A percentile compares a stretch with the other conserved stretches of the same genome.
Conservation (phyloP, 2,329 filamentous ascomycete species). For the Fusarium transvaalense region DNA sequence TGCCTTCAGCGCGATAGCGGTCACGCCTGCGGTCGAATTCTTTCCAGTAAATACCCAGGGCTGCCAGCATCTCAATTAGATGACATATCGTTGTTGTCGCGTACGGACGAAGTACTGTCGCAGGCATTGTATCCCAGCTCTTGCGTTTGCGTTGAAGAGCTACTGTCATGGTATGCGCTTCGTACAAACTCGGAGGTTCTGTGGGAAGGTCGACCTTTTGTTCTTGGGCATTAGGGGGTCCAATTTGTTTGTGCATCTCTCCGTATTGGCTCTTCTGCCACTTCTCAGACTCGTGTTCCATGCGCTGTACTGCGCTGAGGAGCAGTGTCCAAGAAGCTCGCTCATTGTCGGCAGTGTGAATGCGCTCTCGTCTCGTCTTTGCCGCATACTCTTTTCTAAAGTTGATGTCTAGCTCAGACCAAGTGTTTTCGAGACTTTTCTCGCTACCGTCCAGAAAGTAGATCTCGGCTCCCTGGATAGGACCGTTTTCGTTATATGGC, state of each 20-base stretch:
- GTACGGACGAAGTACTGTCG: constrained; percentile 61
- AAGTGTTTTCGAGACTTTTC: constrained; percentile 53
- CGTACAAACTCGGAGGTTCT: constrained; percentile 44
- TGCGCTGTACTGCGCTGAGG: constrained; percentile 62
- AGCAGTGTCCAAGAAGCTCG: constrained; percentile 67
- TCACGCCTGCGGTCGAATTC: constrained; percentile 66
- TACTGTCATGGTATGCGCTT: constrained; percentile 58
- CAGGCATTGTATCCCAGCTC: constrained; percentile 67
- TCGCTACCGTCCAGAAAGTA: constrained; percentile 56
- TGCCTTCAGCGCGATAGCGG: constrained; percentile 67
- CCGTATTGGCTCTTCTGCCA: constrained; percentile 59
- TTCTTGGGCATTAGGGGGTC: constrained; percentile 39
- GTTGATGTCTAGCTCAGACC: constrained; percentile 52
- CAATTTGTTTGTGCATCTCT: constrained; percentile 38
- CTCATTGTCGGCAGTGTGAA: constrained; percentile 69
- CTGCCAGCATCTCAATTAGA: constrained; percentile 65
- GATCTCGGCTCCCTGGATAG: constrained; percentile 50
- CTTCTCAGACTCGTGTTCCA: constrained; percentile 61
- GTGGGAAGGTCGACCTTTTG: constrained; percentile 38
- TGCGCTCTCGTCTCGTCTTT: constrained; percentile 49
- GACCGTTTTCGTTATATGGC: constrained; percentile 56
- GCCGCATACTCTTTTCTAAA: constrained; percentile 45
- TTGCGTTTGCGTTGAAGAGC: constrained; percentile 61
- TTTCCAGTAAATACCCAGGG: constrained; percentile 70
- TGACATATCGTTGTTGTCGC: constrained; percentile 69